Base-by-base conservation (phyloP, 768 basidiomycete species). In the Termitomyces sp. region DNA sequence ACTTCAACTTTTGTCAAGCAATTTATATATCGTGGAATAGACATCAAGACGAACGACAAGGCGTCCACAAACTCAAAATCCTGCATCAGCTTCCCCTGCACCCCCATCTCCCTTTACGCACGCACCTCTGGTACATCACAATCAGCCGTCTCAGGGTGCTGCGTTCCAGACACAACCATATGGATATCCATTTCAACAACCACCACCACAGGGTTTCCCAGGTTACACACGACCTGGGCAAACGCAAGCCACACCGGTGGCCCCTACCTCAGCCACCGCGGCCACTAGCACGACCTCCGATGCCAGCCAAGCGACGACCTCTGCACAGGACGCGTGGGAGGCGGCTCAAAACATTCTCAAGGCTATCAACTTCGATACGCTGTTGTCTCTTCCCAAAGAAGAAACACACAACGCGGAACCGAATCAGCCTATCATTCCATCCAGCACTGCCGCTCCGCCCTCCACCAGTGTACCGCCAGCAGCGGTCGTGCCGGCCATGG, bases 41-140 rank as follows among this genome's bases (percentile, higher is more conserved):
- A 88, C 88, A 20, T 85, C 88, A 18, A 81, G 82, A 56, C 79
- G 91, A 35, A 86, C 90, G 32, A 93, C 91, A 8, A 82, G 91
- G 35, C 82, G 92, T 20, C 91, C 91, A 6, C 90, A 92, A 67
- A 88, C 84, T 0, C 74, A 76, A 30, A 67, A 63, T 28, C 70
- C 69, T 54, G 50, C 70, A 45, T 46, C 72, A 63, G 57, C 68
- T 54, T 20, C 69, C 65, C 46, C 66, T 58, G 52, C 75, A 10
- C 66, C 75, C 11, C 67, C 70, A 20, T 79, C 85, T 8, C 85
- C 85, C 0, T 88, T 88, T 62, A 86, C 86, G 0, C 80, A 84
- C 43, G 67, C 79, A 0, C 85, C 86, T 28, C 72, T 74, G 40
- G 70, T 73, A 32, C 80, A 68, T 50, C 71, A 68, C 62, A 73